Conservation (phyloP, 352 stramenopile species). For the Phytophthora pseudosyringae region DNA sequence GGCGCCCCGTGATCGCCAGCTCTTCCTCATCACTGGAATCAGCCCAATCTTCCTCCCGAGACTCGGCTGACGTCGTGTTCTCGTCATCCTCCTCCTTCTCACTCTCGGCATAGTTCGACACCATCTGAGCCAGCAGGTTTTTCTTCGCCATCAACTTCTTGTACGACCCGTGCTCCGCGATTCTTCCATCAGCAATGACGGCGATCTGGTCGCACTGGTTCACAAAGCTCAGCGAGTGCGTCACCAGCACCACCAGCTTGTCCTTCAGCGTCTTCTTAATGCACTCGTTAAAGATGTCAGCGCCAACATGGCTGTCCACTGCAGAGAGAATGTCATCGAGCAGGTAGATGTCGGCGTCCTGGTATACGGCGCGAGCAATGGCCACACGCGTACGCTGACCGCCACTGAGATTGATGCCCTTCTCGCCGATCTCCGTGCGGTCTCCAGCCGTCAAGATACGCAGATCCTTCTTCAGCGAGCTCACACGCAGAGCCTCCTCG, state of each 20-base stretch:
- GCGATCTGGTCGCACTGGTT: constrained; percentile 57
- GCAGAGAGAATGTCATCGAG: constrained; percentile 97
- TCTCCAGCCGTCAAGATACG: constrained; percentile 86
- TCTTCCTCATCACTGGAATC: constrained; percentile 48
- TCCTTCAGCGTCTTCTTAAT: constrained; percentile 86
- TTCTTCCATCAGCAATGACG: constrained; percentile 53
- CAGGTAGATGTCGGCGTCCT: constrained; percentile 94
- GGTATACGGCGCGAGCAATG: constrained; percentile 95
- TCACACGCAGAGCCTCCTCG: constrained; percentile 54
- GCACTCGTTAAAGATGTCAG: constrained; percentile 95
- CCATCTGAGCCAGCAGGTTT: constrained; percentile 61
- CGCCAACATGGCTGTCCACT: constrained; percentile 97
- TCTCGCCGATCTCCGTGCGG: constrained; percentile 97
- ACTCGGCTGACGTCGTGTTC: constrained; percentile 20
- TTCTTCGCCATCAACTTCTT: constrained; percentile 65
- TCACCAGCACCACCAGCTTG: constrained; percentile 95
- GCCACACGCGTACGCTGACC: constrained; percentile 95
- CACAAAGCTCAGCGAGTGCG: constrained; percentile 71
- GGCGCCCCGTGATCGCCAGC: constrained; percentile 21
- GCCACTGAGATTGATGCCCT: constrained; percentile 97
- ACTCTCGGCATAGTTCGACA: constrained; percentile 68
- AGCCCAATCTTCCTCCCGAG: constrained; percentile 24
- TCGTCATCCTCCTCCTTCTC: constrained; percentile 63
- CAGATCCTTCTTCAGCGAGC: constrained; percentile 59
- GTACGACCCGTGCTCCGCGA: constrained; percentile 65